Percentiles rank a stretch among this genome's conserved stretches.
Conservation (phyloP, 2,329 filamentous ascomycete genomes). For the Arthrobotrys sphaeroides region DNA sequence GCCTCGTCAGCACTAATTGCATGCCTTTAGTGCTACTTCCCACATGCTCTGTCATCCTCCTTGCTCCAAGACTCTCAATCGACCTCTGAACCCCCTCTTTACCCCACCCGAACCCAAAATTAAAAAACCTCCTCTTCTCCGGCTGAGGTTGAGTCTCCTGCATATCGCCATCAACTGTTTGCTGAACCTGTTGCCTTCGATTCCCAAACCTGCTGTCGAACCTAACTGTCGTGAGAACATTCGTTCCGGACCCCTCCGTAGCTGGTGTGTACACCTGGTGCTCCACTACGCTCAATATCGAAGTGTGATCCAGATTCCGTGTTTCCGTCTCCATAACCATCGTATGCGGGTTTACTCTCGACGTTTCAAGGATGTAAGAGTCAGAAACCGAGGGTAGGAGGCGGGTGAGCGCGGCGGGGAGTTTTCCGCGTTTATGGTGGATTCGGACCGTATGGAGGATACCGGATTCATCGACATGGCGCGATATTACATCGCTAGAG, state of each 20-base stretch:
- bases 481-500: constrained; percentile 82
- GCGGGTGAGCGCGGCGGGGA: constrained; percentile 78
- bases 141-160: constrained; percentile 58
- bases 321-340: constrained; percentile 86
- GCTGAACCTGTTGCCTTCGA: constrained; percentile 60
- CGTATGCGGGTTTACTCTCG: constrained; percentile 78
- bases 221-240: constrained; percentile 56
- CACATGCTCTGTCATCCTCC: constrained; percentile 79
- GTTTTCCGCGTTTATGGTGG: constrained; percentile 81
- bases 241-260: constrained; percentile 59
- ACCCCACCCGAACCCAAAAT: constrained; percentile 66
- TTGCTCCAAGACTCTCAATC: constrained; percentile 80
- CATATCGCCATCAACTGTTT: constrained; percentile 60
- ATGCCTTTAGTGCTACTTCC: constrained; percentile 84
- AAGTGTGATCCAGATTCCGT: constrained; percentile 82
- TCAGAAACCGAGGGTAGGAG: constrained; percentile 78
- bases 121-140: constrained; percentile 66
- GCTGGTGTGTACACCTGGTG: constrained; percentile 73
- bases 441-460: constrained; percentile 80
- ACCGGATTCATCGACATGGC: constrained; percentile 77
- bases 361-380: constrained; percentile 81
- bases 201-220: constrained; percentile 58
- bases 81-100: constrained; percentile 78
- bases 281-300: constrained; percentile 80
- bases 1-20: constrained; percentile 78